Percentiles rank a stretch among this genome's conserved stretches.
These are phyloP conservation scores for Penicillium roqueforti DNA, from an alignment of 495 filamentous ascomycete species.

Conservation along the genomic window DNA sequence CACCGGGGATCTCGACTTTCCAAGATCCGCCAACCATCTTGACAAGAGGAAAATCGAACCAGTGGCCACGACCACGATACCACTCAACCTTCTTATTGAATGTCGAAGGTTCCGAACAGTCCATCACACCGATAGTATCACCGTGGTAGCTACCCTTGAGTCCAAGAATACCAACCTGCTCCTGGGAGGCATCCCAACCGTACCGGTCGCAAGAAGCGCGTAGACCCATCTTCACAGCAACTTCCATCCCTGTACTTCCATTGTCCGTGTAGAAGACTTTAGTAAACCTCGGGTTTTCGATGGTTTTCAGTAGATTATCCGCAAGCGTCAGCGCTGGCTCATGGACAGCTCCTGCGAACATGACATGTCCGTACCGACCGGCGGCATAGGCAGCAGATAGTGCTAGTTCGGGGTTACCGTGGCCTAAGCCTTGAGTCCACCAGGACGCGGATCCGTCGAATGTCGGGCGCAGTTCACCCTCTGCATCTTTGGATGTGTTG, in stretches of 20 bases:
- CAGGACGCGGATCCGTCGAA: conserved; percentile 80
- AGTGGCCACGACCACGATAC: conserved; percentile 69
- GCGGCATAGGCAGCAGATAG: conserved; percentile 72
- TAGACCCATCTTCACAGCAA: conserved; percentile 75
- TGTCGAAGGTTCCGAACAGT: conserved; percentile 65
- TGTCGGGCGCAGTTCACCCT: conserved; percentile 47
- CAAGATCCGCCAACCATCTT: conserved; percentile 59
- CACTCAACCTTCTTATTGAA: conserved; percentile 76
- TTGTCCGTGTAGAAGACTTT: conserved; percentile 77
- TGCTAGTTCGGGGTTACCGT: conserved; percentile 62
- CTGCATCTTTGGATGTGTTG: conserved; percentile 2
- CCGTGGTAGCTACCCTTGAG: conserved; percentile 76
- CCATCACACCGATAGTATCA: conserved; percentile 80
- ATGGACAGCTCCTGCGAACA: conserved; percentile 72
- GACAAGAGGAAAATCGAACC: conserved; percentile 71
- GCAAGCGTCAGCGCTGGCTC: conserved; percentile 66
- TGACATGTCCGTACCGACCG: conserved; percentile 80
- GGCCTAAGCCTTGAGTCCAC: conserved; percentile 83
- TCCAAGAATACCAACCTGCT: conserved; percentile 61
- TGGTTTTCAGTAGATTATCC: conserved; percentile 49
- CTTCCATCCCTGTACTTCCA: conserved; percentile 74
- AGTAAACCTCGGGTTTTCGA: conserved; percentile 55
- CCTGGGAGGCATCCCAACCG: conserved; percentile 52
- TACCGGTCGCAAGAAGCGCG: conserved; percentile 59
- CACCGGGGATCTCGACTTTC: conserved; percentile 53